Evolutionary conservation across 176 grass and related monocot genomes (phyloP).

Genomic region (Oryza glaberrima): DNA sequence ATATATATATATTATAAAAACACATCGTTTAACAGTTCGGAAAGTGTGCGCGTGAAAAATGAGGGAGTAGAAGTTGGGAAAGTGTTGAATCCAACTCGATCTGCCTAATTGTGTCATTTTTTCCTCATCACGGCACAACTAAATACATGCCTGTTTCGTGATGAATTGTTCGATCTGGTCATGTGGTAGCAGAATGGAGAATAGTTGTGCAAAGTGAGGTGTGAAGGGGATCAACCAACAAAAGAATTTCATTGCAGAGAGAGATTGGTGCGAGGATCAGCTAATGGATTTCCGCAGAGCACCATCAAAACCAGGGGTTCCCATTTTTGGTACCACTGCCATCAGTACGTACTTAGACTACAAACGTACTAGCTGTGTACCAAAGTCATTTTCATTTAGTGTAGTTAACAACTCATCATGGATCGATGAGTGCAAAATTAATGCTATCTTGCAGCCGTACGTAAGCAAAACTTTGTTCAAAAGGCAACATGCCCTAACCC

Average conservation of each 20-base stretch:
- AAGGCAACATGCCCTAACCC: neutral
- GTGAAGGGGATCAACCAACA: neutral
- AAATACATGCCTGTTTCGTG: too few species aligned
- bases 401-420: neutral
- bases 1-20: too few species aligned
- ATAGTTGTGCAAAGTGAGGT: too few species aligned
- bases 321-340: conserved; percentile 7
- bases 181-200: too few species aligned
- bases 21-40: too few species aligned
- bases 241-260: neutral
- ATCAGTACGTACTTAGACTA: neutral
- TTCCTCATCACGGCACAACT: too few species aligned
- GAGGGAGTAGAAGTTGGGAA: too few species aligned
- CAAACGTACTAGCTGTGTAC: neutral
- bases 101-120: too few species aligned
- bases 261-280: neutral
- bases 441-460: neutral
- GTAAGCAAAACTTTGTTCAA: neutral
- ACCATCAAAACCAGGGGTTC: conserved; percentile 21
- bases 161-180: too few species aligned
- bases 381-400: neutral
- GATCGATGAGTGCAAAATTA: neutral
- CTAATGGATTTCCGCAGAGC: neutral
- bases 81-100: too few species aligned
- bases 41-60: too few species aligned